Base-by-base conservation (phyloP, 768 basidiomycete species). In the Kwoniella heveanensis region DNA sequence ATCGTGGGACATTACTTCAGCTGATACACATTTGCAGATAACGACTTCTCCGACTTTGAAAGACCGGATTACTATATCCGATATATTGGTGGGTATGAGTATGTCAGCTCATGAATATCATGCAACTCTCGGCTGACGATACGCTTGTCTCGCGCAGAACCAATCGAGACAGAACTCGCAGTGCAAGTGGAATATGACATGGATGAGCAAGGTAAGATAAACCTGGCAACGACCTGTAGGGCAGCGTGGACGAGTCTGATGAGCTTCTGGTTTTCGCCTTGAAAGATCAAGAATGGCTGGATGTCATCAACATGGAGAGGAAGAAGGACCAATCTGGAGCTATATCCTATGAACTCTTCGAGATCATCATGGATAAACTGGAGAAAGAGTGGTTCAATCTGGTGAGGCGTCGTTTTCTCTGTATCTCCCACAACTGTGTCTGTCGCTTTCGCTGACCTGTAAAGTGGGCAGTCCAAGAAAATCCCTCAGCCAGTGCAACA, bases 341-440 rank as follows among this genome's bases (percentile, higher is more conserved):
- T 13, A 86, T 97, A 49, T 81, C 89, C 0, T 90, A 88, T 76
- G 95, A 98, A 76, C 83, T 86, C 1, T 97, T 99, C 64, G 96
- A 98, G 82, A 88, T 98, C 62, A 85, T 98, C 67, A 94, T 99
- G 90, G 96, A 99, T 81, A 86, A 91, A 62, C 79, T 99, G 68
- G 96, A 99, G 83, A 99, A 99, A 82, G 96, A 98, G 78, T 99
- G 93, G 91, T 99, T 97, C 74, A 90, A 94, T 74, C 80, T 99
- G 81, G 94, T 95, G 70, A 65, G 82, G 22, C 46, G 10, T n/a
- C n/a, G n/a, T n/a, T n/a, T n/a, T n/a, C n/a, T n/a, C n/a, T n/a
- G n/a, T n/a, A n/a, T n/a, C n/a, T n/a, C n/a, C n/a, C n/a, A n/a
- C n/a, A n/a, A n/a, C n/a, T n/a, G n/a, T n/a, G n/a, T n/a, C n/a